These are phyloP conservation scores for Agaricales sp. DNA, from an alignment of 1,284 basidiomycete genomes.

Conservation along the genomic window DNA sequence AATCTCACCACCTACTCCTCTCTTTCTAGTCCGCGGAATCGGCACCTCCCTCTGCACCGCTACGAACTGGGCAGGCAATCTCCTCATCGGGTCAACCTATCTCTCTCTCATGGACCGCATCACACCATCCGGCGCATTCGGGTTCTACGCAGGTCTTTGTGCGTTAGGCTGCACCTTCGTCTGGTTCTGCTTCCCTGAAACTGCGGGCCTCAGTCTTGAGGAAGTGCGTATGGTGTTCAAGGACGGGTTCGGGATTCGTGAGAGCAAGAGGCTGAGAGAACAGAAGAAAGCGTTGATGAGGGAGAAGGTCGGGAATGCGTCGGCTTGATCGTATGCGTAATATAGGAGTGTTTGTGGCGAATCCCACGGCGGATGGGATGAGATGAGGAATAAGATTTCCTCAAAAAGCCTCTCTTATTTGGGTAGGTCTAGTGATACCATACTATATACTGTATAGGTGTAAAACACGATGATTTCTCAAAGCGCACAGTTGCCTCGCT, in stretches of 20 bases:
- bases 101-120: conserved; percentile 69
- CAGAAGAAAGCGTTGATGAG: conserved; percentile 25
- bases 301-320: not conserved
- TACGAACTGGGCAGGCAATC: conserved; percentile 74
- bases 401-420: too few species aligned
- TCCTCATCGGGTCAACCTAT: conserved; percentile 73
- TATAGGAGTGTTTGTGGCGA: too few species aligned
- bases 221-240: conserved; percentile 59
- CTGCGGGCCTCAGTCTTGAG: conserved; percentile 65
- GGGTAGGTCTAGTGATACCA: too few species aligned
- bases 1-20: conserved; percentile 1
- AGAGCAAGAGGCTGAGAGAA: conserved; percentile 36
- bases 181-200: conserved; percentile 67
- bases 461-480: too few species aligned
- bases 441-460: too few species aligned
- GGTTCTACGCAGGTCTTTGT: conserved; percentile 72
- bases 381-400: too few species aligned
- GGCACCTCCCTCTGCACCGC: conserved; percentile 75
- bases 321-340: too few species aligned
- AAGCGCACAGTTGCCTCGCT: too few species aligned
- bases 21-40: conserved; percentile 56
- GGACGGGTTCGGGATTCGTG: conserved; percentile 45
- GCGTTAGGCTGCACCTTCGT: conserved; percentile 64
- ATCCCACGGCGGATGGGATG: too few species aligned
- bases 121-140: conserved; percentile 72